Conservation (phyloP, 177 flowering plant genomes). For the Tripterygium wilfordii region DNA sequence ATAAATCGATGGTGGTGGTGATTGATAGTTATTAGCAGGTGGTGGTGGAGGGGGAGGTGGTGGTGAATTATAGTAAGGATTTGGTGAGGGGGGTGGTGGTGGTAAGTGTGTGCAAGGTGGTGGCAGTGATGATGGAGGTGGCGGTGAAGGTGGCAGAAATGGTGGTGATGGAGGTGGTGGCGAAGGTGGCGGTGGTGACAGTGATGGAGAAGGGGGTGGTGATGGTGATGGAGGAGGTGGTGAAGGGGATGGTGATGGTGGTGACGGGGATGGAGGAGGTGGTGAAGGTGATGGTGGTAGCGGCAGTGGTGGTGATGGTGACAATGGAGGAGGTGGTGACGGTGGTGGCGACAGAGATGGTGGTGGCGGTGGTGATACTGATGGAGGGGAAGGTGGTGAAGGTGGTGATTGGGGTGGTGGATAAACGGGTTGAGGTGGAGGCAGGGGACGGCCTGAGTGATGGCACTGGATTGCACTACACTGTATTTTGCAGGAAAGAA, state of each 20-base stretch:
- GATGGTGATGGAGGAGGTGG: conserved; percentile 3
- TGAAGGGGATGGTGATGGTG: background rate
- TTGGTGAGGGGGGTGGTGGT: background rate
- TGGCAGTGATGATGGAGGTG: background rate
- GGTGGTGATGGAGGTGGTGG: conserved; percentile 1
- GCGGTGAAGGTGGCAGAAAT: background rate
- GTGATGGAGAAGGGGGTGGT: background rate
- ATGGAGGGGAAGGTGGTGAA: conserved; percentile 5
- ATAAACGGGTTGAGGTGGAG: background rate
- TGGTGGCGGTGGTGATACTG: background rate
- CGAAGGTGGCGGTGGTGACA: background rate
- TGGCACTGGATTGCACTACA: conserved; percentile 3
- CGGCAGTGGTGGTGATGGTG: background rate
- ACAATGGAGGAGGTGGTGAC: background rate
- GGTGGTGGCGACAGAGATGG: background rate
- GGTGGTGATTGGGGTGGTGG: conserved; percentile 3
- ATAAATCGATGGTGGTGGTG: background rate
- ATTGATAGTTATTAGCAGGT: background rate
- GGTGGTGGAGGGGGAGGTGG: background rate
- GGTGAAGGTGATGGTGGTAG: conserved; percentile 4
- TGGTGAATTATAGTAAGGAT: background rate
- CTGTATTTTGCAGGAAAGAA: conserved; percentile 4
- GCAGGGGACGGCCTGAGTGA: too few relatives aligned
- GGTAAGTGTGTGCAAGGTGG: background rate
- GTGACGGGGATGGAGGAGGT: conserved; percentile 2